Evolutionary conservation across 2,329 filamentous ascomycete species (phyloP), one percentile per base, ranked within the genome.

Genomic region (Paraconiothyrium sp.): DNA sequence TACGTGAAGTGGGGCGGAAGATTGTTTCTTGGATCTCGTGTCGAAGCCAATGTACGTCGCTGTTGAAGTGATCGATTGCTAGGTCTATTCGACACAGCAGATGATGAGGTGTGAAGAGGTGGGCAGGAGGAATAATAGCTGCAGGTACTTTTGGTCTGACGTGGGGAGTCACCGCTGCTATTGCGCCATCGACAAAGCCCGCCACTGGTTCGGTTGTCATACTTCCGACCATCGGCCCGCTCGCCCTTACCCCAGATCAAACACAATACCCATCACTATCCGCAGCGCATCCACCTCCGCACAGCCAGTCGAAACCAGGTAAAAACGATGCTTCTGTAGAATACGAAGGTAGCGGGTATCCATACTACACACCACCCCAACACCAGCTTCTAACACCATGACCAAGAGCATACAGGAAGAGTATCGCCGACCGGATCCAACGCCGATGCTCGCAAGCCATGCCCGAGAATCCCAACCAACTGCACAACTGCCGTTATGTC

Each of bases 161-260:
- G 63, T 71, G 67, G 63, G 67, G 73, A 76, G 74, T 76, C 73
- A 76, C 69, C 68, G 70, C 71, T 71, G 64, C 58, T 63, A 76
- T 76, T 71, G 72, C 74, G 72, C 73, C 69, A 76, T 76, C 67
- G 62, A 55, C 44, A 27, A 44, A 57, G 54, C 41, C 50, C 56
- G 52, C 63, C 57, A 64, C 69, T 71, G 68, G 72, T 50, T 72
- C 71, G 70, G 69, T 66, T 56, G 54, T 52, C 60, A 22, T 54
- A 57, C 56, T 59, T 69, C 72, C 72, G 71, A 68, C 57, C 60
- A 55, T 69, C 70, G 54, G 56, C 47, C 61, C 61, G 60, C 60
- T 43, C 37, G 22, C 44, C 54, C 54, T 37, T 61, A 44, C 59
- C 59, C 60, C 60, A 52, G 56, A 58, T 50, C 22, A 27, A 43